These are phyloP conservation scores for Poteriospumella lacustris DNA, from an alignment of 108 stramenopile genomes.

Conservation along the genomic window DNA sequence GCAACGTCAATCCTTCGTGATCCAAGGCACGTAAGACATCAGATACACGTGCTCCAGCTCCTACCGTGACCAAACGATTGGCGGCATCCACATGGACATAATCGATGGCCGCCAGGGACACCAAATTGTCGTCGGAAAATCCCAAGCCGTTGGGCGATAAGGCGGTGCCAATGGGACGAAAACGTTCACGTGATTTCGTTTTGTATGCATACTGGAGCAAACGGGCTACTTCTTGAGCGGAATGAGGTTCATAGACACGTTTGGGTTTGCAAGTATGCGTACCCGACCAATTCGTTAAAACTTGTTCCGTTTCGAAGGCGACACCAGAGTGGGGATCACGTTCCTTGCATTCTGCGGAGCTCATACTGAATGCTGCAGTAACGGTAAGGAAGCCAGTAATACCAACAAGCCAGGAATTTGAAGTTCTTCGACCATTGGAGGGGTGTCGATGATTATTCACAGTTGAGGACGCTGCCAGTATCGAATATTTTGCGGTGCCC, in stretches of 20 bases:
- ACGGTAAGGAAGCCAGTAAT: too few relatives aligned
- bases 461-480: too few relatives aligned
- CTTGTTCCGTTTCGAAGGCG: neutral
- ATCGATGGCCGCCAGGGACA: slow-evolving; percentile 78
- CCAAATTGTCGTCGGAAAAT: slow-evolving; percentile 60
- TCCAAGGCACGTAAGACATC: slow-evolving; percentile 57
- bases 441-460: too few relatives aligned
- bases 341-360: neutral
- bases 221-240: neutral
- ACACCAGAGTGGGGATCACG: neutral
- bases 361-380: neutral
- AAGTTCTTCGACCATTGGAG: too few relatives aligned
- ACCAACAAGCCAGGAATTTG: too few relatives aligned
- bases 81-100: slow-evolving; percentile 65
- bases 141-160: slow-evolving; percentile 90
- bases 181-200: neutral
- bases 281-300: neutral
- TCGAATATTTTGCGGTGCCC: too few relatives aligned
- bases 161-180: slow-evolving; percentile 86
- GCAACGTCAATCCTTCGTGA: slow-evolving; percentile 71
- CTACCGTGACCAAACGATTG: slow-evolving; percentile 75
- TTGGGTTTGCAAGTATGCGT: neutral
- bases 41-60: slow-evolving; percentile 80
- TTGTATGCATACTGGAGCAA: neutral
- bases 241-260: neutral